phyloP scores from a whole-genome alignment of 1,284 basidiomycete genomes.

The Cystobasidium pallidum region DNA sequence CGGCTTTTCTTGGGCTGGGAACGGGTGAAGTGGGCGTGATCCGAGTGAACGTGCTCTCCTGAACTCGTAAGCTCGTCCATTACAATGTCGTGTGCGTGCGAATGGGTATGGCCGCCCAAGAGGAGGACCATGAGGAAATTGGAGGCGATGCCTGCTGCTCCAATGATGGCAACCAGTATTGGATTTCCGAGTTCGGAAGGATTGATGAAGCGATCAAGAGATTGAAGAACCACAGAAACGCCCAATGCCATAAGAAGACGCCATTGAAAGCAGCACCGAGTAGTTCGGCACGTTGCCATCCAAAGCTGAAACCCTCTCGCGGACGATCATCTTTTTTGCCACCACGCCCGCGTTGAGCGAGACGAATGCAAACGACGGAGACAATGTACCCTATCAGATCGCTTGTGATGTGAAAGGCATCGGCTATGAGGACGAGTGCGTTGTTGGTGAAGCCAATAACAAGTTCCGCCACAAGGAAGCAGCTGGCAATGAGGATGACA shows the following conservation, averaged over 20 bases:
- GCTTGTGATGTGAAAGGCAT: conserved; percentile 44
- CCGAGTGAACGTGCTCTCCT: conserved; percentile 21
- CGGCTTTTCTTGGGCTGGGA: conserved; percentile 15
- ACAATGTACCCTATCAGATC: conserved; percentile 45
- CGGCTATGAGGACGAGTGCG: conserved; percentile 45
- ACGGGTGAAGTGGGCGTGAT: conserved; percentile 23
- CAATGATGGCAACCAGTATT: conserved; percentile 37
- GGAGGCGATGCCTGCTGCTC: conserved; percentile 26
- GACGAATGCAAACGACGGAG: conserved; percentile 32
- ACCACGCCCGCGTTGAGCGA: conserved; percentile 9
- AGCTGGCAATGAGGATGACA: conserved; percentile 19
- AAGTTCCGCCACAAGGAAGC: conserved; percentile 38
- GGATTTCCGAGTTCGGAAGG: conserved; percentile 36
- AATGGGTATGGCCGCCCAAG: conserved; percentile 26
- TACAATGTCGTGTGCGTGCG: conserved; percentile 13
- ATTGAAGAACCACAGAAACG: conserved; percentile 42
- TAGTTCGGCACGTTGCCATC: conserved; percentile 44
- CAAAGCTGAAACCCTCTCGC: conserved; percentile 43
- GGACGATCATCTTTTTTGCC: conserved; percentile 13
- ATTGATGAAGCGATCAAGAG: conserved; percentile 41
- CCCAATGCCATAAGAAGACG: conserved; percentile 44
- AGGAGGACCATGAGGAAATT: conserved; percentile 26
- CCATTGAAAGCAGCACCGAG: conserved; percentile 46
- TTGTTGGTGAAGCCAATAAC: conserved; percentile 42
- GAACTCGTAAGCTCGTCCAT: conserved; percentile 6